Base-by-base conservation (phyloP, 371 early-diverging fungal genomes). In the Lichtheimia corymbifera region DNA sequence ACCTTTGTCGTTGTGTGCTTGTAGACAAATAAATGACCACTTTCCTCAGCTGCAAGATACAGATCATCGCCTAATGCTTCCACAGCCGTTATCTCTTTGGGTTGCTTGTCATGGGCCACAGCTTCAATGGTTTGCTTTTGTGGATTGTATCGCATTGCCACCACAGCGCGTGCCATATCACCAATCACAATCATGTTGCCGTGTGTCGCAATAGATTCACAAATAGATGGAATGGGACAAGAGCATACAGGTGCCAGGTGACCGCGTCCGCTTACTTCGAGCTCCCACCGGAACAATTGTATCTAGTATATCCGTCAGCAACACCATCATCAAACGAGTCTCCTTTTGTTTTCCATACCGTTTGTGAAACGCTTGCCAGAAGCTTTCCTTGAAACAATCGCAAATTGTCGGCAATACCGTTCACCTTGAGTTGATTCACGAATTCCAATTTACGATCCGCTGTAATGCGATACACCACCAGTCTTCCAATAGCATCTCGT, bases 41-140 rank as follows among this genome's bases (percentile, higher is more conserved):
- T 69, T 58, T 79, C 71, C 50, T 93, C 90, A 0, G 87, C 84
- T 0, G 79, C 90, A 52, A 93, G 71, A 61, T 75, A 84, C 0
- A 83, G 56, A 51, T 88, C 83, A 47, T 86, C 81, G 58, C 84
- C 83, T 0, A 89, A 60, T 2, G 79, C 71, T 55, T 84, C 88
- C 6, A 91, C 64, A 0, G 86, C 83, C 11, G 87, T 84, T 47
- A 91, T 82, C 84, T 90, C 90, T 17, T 85, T 79, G 40, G 81
- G 66, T 24, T 70, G 71, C 42, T 75, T 76, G 70, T 93, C 93
- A 15, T 86, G 76, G 1, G 90, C 89, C 27, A 90, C 73, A 59
- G 89, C 88, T 22, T 71, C 76, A 27, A 95, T 67, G 20, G 64
- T 73, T n/a, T 77, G 70, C 7, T 71, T 64, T 75, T 68, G 86